phyloP scores from a whole-genome alignment of 2,329 filamentous ascomycete genomes.

The Phyllosticta citriasiana region DNA sequence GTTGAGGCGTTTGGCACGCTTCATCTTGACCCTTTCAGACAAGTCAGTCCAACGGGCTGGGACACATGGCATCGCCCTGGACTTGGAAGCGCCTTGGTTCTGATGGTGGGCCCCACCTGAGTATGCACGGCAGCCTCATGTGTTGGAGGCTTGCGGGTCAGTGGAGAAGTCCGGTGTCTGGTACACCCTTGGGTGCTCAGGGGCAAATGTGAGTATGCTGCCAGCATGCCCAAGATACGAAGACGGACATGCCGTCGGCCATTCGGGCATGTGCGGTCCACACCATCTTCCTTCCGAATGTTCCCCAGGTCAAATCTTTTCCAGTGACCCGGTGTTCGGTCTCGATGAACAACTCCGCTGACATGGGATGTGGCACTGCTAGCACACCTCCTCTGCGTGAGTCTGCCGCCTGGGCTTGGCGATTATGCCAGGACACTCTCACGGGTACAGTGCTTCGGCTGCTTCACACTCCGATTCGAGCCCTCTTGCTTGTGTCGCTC shows the following conservation, averaged over 20 bases:
- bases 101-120: not conserved
- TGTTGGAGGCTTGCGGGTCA: not conserved
- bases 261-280: not conserved
- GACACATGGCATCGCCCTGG: not conserved
- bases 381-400: not conserved
- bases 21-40: not conserved
- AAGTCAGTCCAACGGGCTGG: not conserved
- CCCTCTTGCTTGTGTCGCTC: not conserved
- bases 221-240: not conserved
- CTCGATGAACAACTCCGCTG: not conserved
- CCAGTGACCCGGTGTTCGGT: not conserved
- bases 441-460: not conserved
- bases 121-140: not conserved
- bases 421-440: not conserved
- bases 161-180: not conserved
- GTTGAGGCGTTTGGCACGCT: not conserved
- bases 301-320: not conserved
- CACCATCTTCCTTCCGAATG: not conserved
- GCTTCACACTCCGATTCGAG: not conserved
- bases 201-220: not conserved
- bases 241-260: not conserved
- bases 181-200: not conserved
- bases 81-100: not conserved
- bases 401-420: not conserved
- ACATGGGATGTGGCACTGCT: not conserved